Conservation (phyloP, 177 flowering plant genomes). For the Telopea speciosissima region DNA sequence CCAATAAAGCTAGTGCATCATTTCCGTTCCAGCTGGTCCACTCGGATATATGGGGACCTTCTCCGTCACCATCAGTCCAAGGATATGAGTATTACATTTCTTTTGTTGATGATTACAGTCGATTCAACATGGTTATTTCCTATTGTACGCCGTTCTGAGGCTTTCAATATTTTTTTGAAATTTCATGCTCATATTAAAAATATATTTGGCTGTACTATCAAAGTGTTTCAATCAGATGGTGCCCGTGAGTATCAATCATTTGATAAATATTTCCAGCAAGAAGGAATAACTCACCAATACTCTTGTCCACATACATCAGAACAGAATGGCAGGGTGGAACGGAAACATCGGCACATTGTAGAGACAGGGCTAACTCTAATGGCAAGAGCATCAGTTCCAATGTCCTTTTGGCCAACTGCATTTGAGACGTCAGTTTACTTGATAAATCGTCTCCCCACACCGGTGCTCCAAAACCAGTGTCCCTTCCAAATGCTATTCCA, state of each 20-base stretch:
- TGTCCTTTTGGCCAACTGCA: background rate
- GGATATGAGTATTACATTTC: too few relatives aligned
- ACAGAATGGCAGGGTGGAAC: background rate
- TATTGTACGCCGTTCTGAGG: too few relatives aligned
- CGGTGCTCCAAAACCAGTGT: background rate
- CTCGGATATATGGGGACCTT: background rate
- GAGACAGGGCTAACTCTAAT: background rate
- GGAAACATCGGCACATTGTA: background rate
- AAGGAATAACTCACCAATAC: too few relatives aligned
- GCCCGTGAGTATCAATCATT: too few relatives aligned
- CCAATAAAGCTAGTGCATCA: too few relatives aligned
- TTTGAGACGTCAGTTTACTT: background rate
- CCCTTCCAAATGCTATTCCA: background rate
- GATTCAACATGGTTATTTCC: background rate
- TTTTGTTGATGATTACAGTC: background rate
- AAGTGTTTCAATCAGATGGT: too few relatives aligned
- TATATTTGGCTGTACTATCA: too few relatives aligned
- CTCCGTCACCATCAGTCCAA: background rate
- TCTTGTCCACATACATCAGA: too few relatives aligned
- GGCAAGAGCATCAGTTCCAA: background rate
- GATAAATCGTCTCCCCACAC: background rate
- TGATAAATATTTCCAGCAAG: too few relatives aligned
- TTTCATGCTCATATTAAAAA: too few relatives aligned
- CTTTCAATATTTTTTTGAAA: too few relatives aligned
- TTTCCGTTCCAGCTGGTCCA: too few relatives aligned